Conservation (phyloP, 331 rosid species). For the Malus hybrid region DNA sequence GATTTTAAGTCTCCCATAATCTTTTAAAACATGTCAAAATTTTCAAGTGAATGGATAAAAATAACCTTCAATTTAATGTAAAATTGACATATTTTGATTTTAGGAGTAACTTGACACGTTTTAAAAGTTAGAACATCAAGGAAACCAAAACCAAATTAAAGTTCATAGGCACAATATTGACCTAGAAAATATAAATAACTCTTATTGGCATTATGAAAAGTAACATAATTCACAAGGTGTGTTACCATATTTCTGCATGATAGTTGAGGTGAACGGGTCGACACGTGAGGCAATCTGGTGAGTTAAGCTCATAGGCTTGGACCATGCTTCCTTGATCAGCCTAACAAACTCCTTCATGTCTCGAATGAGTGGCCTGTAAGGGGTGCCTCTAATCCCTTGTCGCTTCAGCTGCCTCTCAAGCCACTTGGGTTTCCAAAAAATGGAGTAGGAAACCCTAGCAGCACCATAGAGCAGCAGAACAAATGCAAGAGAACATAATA, state of each 20-base stretch:
- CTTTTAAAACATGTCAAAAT: too few species aligned
- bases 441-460: slow-evolving; percentile 23
- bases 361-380: slow-evolving; percentile 36
- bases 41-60: too few species aligned
- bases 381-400: slow-evolving; percentile 43
- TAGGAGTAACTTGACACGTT: too few species aligned
- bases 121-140: too few species aligned
- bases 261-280: slow-evolving; percentile 31
- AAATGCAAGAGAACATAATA: slow-evolving; percentile 1
- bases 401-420: slow-evolving; percentile 31
- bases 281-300: slow-evolving; percentile 37
- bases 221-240: not conserved
- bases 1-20: too few species aligned
- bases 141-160: too few species aligned
- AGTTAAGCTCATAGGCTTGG: slow-evolving; percentile 34
- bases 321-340: slow-evolving; percentile 40
- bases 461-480: slow-evolving; percentile 25
- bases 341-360: slow-evolving; percentile 40
- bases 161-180: too few species aligned
- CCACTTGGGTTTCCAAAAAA: slow-evolving; percentile 42
- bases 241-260: slow-evolving; percentile 35
- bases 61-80: too few species aligned
- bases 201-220: too few species aligned
- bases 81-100: too few species aligned
- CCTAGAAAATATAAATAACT: too few species aligned